Base-by-base conservation (phyloP, 805 yeast species). In the Ogataea pini region DNA sequence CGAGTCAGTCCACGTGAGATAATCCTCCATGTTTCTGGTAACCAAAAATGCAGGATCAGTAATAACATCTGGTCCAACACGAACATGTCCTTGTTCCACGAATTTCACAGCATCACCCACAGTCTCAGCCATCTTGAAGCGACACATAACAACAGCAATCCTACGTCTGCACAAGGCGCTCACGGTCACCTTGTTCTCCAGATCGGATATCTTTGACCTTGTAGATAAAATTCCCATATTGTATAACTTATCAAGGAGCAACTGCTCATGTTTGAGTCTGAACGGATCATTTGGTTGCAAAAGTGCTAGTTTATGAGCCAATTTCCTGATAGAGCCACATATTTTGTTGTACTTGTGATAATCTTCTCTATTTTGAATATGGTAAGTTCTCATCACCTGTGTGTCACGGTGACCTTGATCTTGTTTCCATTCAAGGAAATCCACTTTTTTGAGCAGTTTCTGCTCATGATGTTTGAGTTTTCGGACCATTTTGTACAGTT, bases 391-490 rank as follows among this genome's bases (percentile, higher is more conserved):
- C 96, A 94, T 94, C 28, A 94, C 96, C 68, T 88, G 92, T n/a
- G 96, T 84, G 59, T 92, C 99, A 58, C 99, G 76, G 68, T 94
- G 99, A 25, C 92, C 89, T 47, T 86, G 84, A 66, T 94, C 99
- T 61, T 89, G 96, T 68, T 94, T 94, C 97, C 98, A 94, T 68
- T 94, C 95, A 44, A 89, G 86, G 72, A 94, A 89, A 65, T 94
- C 97, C 45, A 94, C 98, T 69, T 94, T 94, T 74, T 87, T 90
- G 61, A 94, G 79, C 61, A 94, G 81, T 71, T 90, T 91, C 76
- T 88, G 86, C 79, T 94, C 99, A 70, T 94, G 99, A 72, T 87
- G 89, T 68, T 94, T 94, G 51, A 94, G 79, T 59, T 87, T 77
- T 68, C 99, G 79, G 42, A 86, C 96, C 96, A 87, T 36, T 32